phyloP scores from a whole-genome alignment of 352 stramenopile species.

The Detonula confervacea region DNA sequence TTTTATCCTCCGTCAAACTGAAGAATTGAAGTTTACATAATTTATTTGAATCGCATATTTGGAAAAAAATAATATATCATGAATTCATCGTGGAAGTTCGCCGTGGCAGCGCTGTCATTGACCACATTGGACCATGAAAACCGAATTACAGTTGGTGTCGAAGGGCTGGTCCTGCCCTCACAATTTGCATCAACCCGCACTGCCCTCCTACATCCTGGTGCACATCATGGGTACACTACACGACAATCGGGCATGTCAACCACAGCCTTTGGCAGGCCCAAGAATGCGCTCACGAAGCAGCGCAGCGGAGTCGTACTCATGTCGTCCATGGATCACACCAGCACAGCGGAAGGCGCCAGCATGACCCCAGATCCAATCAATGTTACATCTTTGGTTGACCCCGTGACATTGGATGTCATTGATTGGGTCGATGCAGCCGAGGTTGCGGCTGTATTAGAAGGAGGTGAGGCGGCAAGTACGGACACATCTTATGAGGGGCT shows the following conservation, averaged over 20 bases:
- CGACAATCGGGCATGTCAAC: no score
- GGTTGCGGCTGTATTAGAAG: conserved; percentile 5
- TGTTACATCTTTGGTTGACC: neutral
- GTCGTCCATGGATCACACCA: conserved; percentile 13
- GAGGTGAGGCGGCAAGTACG: neutral
- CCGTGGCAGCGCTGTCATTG: neutral
- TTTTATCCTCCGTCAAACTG: neutral
- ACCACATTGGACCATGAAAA: neutral
- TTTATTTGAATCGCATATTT: neutral
- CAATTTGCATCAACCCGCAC: neutral
- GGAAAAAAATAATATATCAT: neutral
- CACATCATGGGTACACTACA: neutral
- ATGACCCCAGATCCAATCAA: conserved; percentile 8
- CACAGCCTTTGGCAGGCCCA: no score
- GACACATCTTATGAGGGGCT: neutral
- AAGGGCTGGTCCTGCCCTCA: conserved; percentile 1
- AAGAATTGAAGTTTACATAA: conserved; percentile 1
- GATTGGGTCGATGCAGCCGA: conserved; percentile 12
- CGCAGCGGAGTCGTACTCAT: neutral
- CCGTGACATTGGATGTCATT: neutral
- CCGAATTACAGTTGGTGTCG: neutral
- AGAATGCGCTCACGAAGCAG: neutral
- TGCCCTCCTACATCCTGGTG: neutral
- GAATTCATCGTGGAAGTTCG: neutral
- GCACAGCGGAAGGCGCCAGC: neutral